Conservation (phyloP, 1,284 basidiomycete genomes). For the Caloboletus firmus region DNA sequence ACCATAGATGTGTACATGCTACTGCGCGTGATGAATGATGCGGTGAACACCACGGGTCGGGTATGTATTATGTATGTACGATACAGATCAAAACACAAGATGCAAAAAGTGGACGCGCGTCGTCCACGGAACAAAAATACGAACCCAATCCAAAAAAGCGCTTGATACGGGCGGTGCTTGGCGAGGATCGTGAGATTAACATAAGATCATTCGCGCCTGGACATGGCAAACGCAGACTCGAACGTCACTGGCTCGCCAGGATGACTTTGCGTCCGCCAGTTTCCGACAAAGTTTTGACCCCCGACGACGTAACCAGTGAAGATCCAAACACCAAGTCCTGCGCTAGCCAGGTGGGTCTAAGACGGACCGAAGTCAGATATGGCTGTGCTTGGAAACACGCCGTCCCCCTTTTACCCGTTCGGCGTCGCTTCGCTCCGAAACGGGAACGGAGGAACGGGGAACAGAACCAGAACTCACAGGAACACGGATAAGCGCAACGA, state of each 20-base stretch:
- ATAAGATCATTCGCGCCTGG: conserved; percentile 36
- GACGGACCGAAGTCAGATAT: conserved; percentile 2
- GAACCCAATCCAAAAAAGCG: background rate
- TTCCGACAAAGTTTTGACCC: conserved; percentile 64
- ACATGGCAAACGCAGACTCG: conserved; percentile 61
- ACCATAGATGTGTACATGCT: conserved; percentile 20
- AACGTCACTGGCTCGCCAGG: conserved; percentile 44
- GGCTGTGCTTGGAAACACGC: background rate
- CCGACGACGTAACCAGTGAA: conserved; percentile 71
- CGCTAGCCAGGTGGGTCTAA: conserved; percentile 10
- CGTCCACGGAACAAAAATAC: conserved; percentile 9
- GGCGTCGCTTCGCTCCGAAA: background rate
- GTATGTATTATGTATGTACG: conserved; percentile 11
- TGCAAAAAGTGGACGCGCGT: background rate
- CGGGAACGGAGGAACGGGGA: background rate
- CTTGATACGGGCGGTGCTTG: background rate
- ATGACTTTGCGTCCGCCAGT: conserved; percentile 53
- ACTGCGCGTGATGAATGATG: conserved; percentile 9
- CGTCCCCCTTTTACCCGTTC: background rate
- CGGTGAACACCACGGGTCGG: conserved; percentile 3
- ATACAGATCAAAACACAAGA: conserved; percentile 14
- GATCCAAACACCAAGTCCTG: conserved; percentile 45
- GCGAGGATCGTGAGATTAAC: background rate
- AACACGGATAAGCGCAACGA: conserved; percentile 60
- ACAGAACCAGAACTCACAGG: conserved; percentile 35